Evolutionary conservation across 164 flowering plant genomes (phyloP).

Genomic region (Malania oleifera): DNA sequence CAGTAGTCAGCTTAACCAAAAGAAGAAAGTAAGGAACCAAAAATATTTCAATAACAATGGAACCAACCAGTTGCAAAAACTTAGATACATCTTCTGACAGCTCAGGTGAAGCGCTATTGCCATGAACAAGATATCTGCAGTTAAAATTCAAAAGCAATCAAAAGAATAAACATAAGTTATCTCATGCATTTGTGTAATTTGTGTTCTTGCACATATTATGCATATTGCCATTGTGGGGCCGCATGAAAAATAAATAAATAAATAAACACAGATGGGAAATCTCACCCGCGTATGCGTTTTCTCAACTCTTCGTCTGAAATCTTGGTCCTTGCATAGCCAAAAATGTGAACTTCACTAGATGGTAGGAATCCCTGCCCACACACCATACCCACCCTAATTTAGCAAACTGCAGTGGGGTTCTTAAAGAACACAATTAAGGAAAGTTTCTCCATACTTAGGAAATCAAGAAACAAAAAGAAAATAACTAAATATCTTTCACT

Average conservation of each 20-base stretch:
- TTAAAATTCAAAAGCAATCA: slow-evolving; percentile 4
- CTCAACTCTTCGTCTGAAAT: slow-evolving; percentile 75
- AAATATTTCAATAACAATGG: slow-evolving; percentile 6
- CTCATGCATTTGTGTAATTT: not conserved
- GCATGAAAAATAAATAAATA: not conserved
- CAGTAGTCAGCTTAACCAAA: not conserved
- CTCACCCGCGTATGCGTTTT: slow-evolving; percentile 78
- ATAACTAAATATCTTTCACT: too few relatives aligned
- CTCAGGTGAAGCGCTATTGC: slow-evolving; percentile 40
- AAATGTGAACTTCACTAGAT: slow-evolving; percentile 76
- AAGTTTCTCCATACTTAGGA: too few relatives aligned
- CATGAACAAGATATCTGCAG: slow-evolving; percentile 60
- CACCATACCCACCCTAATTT: slow-evolving; percentile 10
- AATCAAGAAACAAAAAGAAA: too few relatives aligned
- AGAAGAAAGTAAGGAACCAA: not conserved
- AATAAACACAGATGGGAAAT: slow-evolving; percentile 10
- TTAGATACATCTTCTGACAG: slow-evolving; percentile 45
- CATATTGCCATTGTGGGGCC: not conserved
- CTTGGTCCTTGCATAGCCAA: slow-evolving; percentile 93
- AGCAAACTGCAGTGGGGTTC: too few relatives aligned
- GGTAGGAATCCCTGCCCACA: slow-evolving; percentile 66
- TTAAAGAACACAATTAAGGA: too few relatives aligned
- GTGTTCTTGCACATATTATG: not conserved
- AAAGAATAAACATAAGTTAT: not conserved
- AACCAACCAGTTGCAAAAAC: slow-evolving; percentile 85